Conservation (phyloP, 2,329 filamentous ascomycete species). For the Botrytis cinerea region DNA sequence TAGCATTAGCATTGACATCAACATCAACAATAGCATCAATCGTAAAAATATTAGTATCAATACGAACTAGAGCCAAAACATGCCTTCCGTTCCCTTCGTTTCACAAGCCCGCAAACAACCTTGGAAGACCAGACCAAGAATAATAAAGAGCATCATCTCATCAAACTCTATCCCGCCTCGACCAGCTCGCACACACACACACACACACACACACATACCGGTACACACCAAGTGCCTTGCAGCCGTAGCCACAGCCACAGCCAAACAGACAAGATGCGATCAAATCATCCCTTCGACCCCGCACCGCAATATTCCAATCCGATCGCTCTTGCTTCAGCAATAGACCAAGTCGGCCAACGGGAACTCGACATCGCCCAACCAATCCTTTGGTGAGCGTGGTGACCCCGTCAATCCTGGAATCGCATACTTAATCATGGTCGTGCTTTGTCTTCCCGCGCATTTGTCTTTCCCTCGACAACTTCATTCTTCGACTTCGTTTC, state of each 20-base stretch:
- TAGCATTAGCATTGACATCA: too few relatives aligned
- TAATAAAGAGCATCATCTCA: background rate
- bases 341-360: conserved; percentile 18
- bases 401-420: background rate
- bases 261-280: background rate
- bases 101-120: too few relatives aligned
- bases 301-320: conserved; percentile 18
- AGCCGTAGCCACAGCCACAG: background rate
- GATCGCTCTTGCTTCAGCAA: conserved; percentile 11
- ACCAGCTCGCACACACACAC: too few relatives aligned
- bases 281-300: conserved; percentile 17
- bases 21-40: too few relatives aligned
- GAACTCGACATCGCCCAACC: conserved; percentile 10
- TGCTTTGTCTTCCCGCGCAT: background rate
- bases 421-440: background rate
- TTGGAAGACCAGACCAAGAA: background rate
- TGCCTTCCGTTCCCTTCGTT: background rate
- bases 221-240: conserved; percentile 13
- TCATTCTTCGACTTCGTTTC: background rate
- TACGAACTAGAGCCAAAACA: background rate
- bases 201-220: too few relatives aligned
- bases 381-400: background rate
- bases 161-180: background rate
- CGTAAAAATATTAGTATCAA: too few relatives aligned
- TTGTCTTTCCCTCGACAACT: background rate